Conservation (phyloP, 2,329 filamentous ascomycete genomes). For the Colletotrichum tofieldiae region DNA sequence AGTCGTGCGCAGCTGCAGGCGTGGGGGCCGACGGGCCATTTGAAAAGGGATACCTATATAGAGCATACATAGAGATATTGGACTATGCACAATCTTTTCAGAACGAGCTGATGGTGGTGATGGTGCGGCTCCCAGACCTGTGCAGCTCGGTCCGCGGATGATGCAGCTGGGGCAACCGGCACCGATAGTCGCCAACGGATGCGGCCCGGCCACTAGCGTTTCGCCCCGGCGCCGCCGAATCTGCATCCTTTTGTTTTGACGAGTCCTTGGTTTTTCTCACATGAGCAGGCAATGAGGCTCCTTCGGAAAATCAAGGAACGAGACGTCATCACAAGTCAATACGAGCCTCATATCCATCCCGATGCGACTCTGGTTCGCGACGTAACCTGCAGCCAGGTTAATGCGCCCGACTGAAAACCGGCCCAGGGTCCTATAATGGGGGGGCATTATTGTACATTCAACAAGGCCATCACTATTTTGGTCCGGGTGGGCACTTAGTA, state of each 20-base stretch:
- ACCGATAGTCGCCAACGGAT: neutral
- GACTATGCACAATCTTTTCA: slow-evolving; percentile 1
- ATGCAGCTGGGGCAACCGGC: neutral
- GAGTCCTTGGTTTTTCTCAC: neutral
- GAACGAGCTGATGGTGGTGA: neutral
- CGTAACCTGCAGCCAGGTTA: neutral
- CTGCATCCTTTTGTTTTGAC: neutral
- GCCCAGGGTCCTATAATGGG: neutral
- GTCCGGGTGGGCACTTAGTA: slow-evolving; percentile 1
- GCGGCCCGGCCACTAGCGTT: slow-evolving; percentile 6
- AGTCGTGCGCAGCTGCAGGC: slow-evolving; percentile 36
- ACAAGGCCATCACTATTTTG: neutral
- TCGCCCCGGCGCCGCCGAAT: neutral
- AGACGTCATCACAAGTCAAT: neutral
- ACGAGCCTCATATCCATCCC: neutral
- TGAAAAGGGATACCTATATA: slow-evolving; percentile 27
- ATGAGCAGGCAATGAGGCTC: neutral
- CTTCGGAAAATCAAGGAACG: neutral
- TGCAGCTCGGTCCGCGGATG: neutral
- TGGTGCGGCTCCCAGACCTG: neutral
- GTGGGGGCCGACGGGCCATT: slow-evolving; percentile 10
- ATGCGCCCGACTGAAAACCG: neutral
- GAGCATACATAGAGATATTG: slow-evolving; percentile 27
- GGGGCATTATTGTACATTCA: neutral
- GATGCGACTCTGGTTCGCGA: neutral